Evolutionary conservation across 306 rosid species (phyloP), one percentile per base, ranked within the genome.

Genomic region (Astragalus membranaceus): DNA sequence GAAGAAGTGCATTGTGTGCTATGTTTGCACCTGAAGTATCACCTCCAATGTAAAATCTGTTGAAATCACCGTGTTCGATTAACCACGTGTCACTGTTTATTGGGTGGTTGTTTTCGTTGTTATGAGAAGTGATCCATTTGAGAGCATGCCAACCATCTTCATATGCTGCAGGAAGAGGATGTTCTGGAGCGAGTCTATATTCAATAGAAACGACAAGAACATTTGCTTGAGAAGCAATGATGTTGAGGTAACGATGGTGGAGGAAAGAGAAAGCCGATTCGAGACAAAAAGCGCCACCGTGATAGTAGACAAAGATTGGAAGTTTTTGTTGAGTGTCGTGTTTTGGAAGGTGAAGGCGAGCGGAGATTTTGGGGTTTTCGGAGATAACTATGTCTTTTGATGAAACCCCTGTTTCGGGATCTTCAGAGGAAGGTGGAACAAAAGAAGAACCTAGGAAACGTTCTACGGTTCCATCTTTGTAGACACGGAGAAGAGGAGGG

Each of bases 211-310:
- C 84, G 1, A 81, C 88, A 0, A 83, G 55, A 65, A 73, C 84
- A 2, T 75, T 80, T 41, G 82, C 66, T 42, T 77, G 37, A 1
- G 87, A 70, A 0, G 84, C 90, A 14, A 88, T 13, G 6, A 52
- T 53, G 59, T 75, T 80, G 52, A 88, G 82, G 67, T 77, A 83
- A 29, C 74, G 81, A 5, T 83, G 85, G 72, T 83, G 81, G 68
- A 77, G 82, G 15, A 52, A 69, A 11, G 94, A 85, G 85, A 85
- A 88, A 3, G 90, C 88, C 0, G 94, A 85, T 64, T 88, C 86
- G 0, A 81, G 42, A 70, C 78, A 75, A 46, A 88, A 83, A 1
- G 61, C 90, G 0, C 90, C 88, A 11, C 94, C 94, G 5, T 85
- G 94, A 61, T 13, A 88, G 78, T 88, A 88, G 59, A 88, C 83